Base-by-base conservation (phyloP, 2,329 filamentous ascomycete genomes). In the Hortaea sp. region DNA sequence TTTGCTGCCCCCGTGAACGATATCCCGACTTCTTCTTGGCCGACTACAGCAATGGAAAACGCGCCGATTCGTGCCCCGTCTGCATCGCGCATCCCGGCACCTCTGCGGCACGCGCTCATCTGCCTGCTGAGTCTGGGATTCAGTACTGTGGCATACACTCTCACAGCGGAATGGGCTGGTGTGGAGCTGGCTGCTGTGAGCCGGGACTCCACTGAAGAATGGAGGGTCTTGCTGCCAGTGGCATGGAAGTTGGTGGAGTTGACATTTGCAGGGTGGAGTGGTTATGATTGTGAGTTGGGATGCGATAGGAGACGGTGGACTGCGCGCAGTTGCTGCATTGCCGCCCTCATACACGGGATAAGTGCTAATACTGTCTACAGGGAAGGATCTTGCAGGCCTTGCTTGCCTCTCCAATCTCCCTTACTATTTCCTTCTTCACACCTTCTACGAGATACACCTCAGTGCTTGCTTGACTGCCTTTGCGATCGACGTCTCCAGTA, bases 401-500 rank as follows among this genome's bases (percentile, higher is more conserved):
- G 65, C 66, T 4, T 55, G 87, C 50, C 71, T 95, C 38, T 82
- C 83, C 46, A 81, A 88, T 66, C 77, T 84, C 13, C 90, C 89
- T 39, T 78, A 79, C 57, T 78, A 84, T 51, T 85, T 85, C 61
- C 79, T 95, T 39, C 73, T 94, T 29, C 73, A 74, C 29, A 80
- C 80, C 44, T 95, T 94, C 70, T 95, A 94, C 74, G 67, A 73
- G 32, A 74, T 94, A 54, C 75, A 77, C 28, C 70, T 77, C 28
- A 65, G 70, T 44, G 82, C 84, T 0, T 74, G 82, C 13, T 58
- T 80, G 29, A 69, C 76, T 35, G 79, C 79, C 32, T 74, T 88
- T 43, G 63, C 69, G 31, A 83, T 90, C 57, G 84, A 89, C 57
- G 69, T 85, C 44, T 57, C 82, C 49, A 79, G 85, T 2, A 78